Percentiles rank a stretch among this genome's conserved stretches.
Conservation (phyloP, 1,284 basidiomycete genomes). For the Tylopilus sp. region DNA sequence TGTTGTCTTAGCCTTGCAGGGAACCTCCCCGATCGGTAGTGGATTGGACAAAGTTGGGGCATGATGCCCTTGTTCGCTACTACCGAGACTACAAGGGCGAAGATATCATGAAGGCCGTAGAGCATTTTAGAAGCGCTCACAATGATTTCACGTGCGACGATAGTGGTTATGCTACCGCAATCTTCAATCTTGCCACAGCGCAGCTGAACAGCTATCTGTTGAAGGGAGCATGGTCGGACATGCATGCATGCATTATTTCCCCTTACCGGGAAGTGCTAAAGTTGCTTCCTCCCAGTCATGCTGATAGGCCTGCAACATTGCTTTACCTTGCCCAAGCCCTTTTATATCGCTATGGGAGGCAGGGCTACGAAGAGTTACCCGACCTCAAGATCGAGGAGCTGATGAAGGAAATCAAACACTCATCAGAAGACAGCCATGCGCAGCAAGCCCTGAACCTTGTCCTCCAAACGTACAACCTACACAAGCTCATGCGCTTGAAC, state of each 20-base stretch:
- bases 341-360: constrained; percentile 1
- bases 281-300: background rate
- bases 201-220: constrained; percentile 4
- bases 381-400: background rate
- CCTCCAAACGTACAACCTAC: background rate
- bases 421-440: constrained; percentile 5
- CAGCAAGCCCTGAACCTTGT: constrained; percentile 2
- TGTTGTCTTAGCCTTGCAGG: background rate
- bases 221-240: background rate
- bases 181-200: constrained; percentile 29
- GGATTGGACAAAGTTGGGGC: background rate
- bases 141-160: background rate
- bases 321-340: constrained; percentile 11
- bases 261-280: background rate
- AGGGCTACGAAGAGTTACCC: background rate
- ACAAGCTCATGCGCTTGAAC: background rate
- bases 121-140: background rate
- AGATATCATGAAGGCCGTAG: background rate
- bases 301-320: constrained; percentile 12
- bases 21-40: background rate
- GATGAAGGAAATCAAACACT: background rate
- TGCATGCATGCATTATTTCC: constrained; percentile 4
- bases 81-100: background rate
- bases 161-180: background rate
- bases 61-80: background rate